Conservation (phyloP, 177 flowering plant genomes). For the Telopea speciosissima region DNA sequence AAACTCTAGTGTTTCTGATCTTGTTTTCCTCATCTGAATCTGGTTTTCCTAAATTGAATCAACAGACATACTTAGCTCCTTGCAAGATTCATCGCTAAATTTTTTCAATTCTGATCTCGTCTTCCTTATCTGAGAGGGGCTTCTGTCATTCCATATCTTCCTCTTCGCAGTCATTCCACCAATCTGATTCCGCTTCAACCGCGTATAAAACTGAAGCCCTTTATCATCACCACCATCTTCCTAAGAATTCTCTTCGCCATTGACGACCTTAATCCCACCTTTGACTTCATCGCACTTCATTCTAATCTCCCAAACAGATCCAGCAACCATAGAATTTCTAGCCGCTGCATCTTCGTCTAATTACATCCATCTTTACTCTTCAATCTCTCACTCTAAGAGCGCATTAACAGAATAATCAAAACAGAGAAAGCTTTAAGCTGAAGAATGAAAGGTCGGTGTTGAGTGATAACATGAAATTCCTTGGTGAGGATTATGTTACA, state of each 20-base stretch:
- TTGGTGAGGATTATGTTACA: slow-evolving; percentile 5
- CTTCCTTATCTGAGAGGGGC: slow-evolving; percentile 11
- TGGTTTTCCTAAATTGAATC: slow-evolving; percentile 11
- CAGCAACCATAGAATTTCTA: slow-evolving; percentile 39
- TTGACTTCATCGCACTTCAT: too few species aligned
- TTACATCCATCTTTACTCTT: slow-evolving; percentile 28
- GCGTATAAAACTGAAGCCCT: background rate
- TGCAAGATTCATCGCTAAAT: background rate
- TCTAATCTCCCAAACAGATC: slow-evolving; percentile 83
- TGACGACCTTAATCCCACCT: too few species aligned
- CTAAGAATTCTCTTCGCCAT: too few species aligned
- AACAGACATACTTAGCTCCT: slow-evolving; percentile 20
- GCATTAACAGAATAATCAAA: slow-evolving; percentile 4
- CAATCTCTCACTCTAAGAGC: slow-evolving; percentile 11
- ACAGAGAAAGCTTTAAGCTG: slow-evolving; percentile 27
- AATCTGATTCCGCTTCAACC: slow-evolving; percentile 13
- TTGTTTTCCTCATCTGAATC: slow-evolving; percentile 11
- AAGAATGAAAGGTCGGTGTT: slow-evolving; percentile 24
- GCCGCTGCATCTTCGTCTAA: slow-evolving; percentile 27
- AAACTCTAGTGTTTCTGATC: slow-evolving; percentile 4
- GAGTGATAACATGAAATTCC: slow-evolving; percentile 18
- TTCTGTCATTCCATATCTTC: slow-evolving; percentile 46
- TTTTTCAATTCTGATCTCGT: slow-evolving; percentile 6
- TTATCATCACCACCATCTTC: slow-evolving; percentile 6
- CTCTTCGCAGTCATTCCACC: slow-evolving; percentile 36